Base-by-base conservation (phyloP, 1,284 basidiomycete species). In the Leccinum pallidistipes region DNA sequence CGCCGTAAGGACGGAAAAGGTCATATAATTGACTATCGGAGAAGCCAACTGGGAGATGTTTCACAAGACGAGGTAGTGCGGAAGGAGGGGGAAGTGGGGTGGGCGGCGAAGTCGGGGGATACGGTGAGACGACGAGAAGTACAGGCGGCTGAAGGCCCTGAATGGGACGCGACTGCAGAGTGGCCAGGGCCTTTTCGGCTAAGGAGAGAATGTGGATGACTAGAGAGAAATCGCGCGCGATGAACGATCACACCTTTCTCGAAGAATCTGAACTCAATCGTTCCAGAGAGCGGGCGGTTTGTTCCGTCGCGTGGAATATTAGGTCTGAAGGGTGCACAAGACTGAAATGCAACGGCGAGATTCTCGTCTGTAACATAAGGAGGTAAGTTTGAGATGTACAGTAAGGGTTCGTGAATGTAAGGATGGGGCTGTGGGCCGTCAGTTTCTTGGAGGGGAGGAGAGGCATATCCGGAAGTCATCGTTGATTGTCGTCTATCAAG, bases 171-270 rank as follows among this genome's bases (percentile, higher is more conserved):
- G 83, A 84, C 72, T 92, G 86, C 40, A 95, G 80, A 12, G 90
- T 92, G 14, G 92, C 89, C 14, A 95, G 80, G 3, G 93, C 94
- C 76, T 92, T 94, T 78, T 96, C 94, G 66, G 92, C 94, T 95
- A 72, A 8, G 68, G 53, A 64, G 52, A 57, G 11, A 21, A 12
- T 21, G 47, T 62, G 16, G 56, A 66, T 61, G 57, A 66, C 38
- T 14, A 57, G 32, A 43, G 24, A 56, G 11, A 59, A 31, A 62
- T 38, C 5, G 52, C 32, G 62, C 54, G 60, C 36, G 60, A 65
- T 59, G 62, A 59, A 60, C 32, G 29, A 59, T 73, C 82, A 72
- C 67, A 91, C 90, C 90, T 81, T 87, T 90, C 71, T 90, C 88
- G 51, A 89, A 78, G 69, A 82, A 87, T 74, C 84, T 90, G 79